A percentile compares a stretch with the other conserved stretches of the same genome.
Conservation (phyloP, 306 rosid species). For the Albizia julibrissin region DNA sequence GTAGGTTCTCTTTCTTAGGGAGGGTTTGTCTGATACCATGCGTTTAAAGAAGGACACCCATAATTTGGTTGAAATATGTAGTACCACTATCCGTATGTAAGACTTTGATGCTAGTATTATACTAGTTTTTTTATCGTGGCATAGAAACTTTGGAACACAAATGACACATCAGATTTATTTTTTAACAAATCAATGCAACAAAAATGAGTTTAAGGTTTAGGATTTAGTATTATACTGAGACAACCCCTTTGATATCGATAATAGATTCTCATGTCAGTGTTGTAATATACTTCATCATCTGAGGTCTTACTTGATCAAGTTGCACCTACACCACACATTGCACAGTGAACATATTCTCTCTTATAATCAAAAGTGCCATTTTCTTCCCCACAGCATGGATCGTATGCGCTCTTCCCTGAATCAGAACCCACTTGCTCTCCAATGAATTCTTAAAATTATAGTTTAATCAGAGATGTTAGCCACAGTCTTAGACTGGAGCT, state of each 20-base stretch:
- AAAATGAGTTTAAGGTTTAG: no score
- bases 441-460: conserved; percentile 46
- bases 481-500: conserved; percentile 63
- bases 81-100: no score
- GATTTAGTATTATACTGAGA: conserved; percentile 37
- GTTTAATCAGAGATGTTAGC: conserved; percentile 53
- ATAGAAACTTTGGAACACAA: no score
- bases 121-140: no score
- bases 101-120: no score
- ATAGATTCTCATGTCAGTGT: conserved; percentile 80
- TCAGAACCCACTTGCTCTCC: conserved; percentile 46
- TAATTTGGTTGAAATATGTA: no score
- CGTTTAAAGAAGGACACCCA: no score
- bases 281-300: conserved; percentile 76
- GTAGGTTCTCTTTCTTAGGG: no score
- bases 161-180: no score
- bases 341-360: conserved; percentile 73
- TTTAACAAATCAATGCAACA: no score
- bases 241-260: conserved; percentile 69
- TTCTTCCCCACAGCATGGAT: conserved; percentile 88
- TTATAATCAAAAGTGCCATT: conserved; percentile 77
- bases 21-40: no score
- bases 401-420: conserved; percentile 78
- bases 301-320: conserved; percentile 67
- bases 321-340: conserved; percentile 80